A percentile compares a stretch with the other conserved stretches of the same genome.
These are phyloP conservation scores for Colletotrichum sp. DNA, from an alignment of 2,329 filamentous ascomycete species.

Conservation along the genomic window DNA sequence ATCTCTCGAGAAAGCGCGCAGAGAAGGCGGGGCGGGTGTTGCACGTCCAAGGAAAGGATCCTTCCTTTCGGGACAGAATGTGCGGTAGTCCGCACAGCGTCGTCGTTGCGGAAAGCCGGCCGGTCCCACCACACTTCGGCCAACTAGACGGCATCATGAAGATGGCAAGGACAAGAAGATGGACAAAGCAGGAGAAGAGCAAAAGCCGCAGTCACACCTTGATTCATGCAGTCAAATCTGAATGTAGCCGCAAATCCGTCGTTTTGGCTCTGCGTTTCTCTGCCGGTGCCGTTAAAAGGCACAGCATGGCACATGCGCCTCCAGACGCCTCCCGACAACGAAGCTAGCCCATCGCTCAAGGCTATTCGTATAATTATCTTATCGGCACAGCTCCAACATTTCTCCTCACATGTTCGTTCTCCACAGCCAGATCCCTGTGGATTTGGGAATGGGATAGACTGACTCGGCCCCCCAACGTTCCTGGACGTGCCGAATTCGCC, in stretches of 20 bases:
- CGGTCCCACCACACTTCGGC: background rate
- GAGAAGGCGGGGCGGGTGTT: background rate
- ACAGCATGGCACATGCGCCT: background rate
- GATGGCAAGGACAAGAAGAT: background rate
- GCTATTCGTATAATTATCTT: too few relatives aligned
- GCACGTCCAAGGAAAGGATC: background rate
- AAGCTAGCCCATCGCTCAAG: background rate
- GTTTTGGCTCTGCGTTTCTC: background rate
- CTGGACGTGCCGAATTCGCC: background rate
- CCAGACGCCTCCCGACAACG: background rate
- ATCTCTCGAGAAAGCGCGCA: background rate
- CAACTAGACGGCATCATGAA: background rate
- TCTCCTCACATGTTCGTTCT: background rate
- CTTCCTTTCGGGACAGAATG: background rate
- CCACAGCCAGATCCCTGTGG: background rate
- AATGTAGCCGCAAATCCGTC: background rate
- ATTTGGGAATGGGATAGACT: background rate
- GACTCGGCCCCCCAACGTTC: slow-evolving; percentile 3
- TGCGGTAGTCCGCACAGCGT: background rate
- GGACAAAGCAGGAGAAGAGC: background rate
- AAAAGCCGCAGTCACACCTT: background rate
- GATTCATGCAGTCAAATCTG: background rate
- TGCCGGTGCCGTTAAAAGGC: background rate
- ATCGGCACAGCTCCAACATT: background rate
- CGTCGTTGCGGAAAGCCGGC: background rate